phyloP scores from a whole-genome alignment of 2,329 filamentous ascomycete species.

The Xylaria sp. region DNA sequence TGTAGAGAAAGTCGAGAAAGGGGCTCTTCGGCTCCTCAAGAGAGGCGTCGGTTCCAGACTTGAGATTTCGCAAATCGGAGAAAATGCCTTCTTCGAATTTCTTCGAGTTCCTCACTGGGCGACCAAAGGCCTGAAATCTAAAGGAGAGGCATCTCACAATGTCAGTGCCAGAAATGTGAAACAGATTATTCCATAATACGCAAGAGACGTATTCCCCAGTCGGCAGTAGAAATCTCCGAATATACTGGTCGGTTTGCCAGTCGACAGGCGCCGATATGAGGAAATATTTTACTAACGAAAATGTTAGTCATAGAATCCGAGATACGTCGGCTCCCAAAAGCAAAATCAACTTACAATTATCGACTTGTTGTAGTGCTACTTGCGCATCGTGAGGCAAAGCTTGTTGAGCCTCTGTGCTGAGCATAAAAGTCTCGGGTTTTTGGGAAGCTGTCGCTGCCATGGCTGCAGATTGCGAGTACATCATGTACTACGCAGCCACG shows the following conservation, averaged over 20 bases:
- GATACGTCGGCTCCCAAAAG: not conserved
- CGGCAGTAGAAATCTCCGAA: slow-evolving; percentile 90
- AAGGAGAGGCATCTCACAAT: slow-evolving; percentile 98
- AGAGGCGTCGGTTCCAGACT: slow-evolving; percentile 96
- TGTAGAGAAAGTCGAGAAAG: slow-evolving; percentile 98
- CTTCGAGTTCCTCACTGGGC: slow-evolving; percentile 98
- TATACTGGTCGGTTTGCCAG: slow-evolving; percentile 96
- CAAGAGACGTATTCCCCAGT: slow-evolving; percentile 99
- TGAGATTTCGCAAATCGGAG: slow-evolving; percentile 96
- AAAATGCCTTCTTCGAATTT: slow-evolving; percentile 99
- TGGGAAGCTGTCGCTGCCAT: slow-evolving; percentile 83
- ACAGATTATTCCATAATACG: slow-evolving; percentile 98
- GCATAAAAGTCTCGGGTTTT: slow-evolving; percentile 98
- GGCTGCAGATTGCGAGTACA: slow-evolving; percentile 83
- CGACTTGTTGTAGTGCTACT: slow-evolving; percentile 96
- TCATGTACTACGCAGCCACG: slow-evolving; percentile 47
- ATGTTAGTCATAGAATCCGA: slow-evolving; percentile 31
- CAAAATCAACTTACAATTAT: slow-evolving; percentile 75
- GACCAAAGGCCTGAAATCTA: slow-evolving; percentile 96
- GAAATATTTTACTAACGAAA: slow-evolving; percentile 88
- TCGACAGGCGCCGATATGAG: slow-evolving; percentile 98
- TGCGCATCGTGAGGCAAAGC: slow-evolving; percentile 95
- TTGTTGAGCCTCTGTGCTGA: slow-evolving; percentile 96
- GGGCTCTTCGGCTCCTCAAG: slow-evolving; percentile 98
- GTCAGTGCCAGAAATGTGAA: slow-evolving; percentile 98